Conservation (phyloP, 2,329 filamentous ascomycete species). For the Paracorniculantispora psalliotae region DNA sequence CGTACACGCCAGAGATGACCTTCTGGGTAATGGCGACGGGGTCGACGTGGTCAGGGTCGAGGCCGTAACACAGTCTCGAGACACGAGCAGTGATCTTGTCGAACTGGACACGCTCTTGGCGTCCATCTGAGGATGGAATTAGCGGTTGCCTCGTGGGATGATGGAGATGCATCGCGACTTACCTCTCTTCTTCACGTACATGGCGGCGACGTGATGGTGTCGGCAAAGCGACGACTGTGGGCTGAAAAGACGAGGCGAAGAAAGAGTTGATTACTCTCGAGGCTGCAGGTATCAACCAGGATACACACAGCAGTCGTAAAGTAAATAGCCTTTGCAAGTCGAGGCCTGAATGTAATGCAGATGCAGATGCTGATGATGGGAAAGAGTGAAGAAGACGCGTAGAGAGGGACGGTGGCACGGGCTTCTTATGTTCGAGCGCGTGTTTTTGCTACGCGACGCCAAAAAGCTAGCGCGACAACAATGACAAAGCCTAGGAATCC, state of each 20-base stretch:
- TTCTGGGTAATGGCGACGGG: slow-evolving; percentile 98
- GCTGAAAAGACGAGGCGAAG: slow-evolving; percentile 19
- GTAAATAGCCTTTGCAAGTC: background rate
- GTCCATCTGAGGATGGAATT: slow-evolving; percentile 66
- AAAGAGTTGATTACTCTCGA: slow-evolving; percentile 22
- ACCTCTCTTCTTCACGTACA: slow-evolving; percentile 63
- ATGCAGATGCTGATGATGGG: slow-evolving; percentile 18
- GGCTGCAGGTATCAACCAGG: slow-evolving; percentile 22
- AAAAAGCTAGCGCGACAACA: slow-evolving; percentile 24
- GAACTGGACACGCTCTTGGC: slow-evolving; percentile 99
- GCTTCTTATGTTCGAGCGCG: slow-evolving; percentile 31
- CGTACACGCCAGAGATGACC: slow-evolving; percentile 98
- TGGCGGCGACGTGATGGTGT: slow-evolving; percentile 32
- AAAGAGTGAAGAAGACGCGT: slow-evolving; percentile 18
- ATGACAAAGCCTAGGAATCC: slow-evolving; percentile 21
- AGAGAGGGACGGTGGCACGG: slow-evolving; percentile 23
- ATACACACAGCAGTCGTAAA: slow-evolving; percentile 20
- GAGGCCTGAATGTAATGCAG: slow-evolving; percentile 9
- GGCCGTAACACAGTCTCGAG: slow-evolving; percentile 93
- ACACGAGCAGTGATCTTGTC: slow-evolving; percentile 99
- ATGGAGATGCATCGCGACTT: slow-evolving; percentile 27
- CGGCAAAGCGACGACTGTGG: slow-evolving; percentile 15
- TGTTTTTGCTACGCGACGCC: slow-evolving; percentile 20
- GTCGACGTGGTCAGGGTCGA: slow-evolving; percentile 92
- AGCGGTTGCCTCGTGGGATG: slow-evolving; percentile 18